phyloP scores from a whole-genome alignment of 257 asterid genomes.

The Eucommia ulmoides region DNA sequence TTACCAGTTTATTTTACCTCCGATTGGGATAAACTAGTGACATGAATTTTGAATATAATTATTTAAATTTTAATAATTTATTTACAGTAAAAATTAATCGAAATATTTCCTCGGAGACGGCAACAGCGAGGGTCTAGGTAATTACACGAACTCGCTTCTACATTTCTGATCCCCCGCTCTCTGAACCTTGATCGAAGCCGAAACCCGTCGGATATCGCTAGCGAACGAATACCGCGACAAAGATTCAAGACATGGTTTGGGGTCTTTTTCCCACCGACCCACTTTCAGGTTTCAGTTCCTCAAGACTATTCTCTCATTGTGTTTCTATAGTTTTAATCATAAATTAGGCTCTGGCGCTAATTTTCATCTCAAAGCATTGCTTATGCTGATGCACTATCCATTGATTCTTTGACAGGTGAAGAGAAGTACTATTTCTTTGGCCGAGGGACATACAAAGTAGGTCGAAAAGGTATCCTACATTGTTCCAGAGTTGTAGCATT shows the following conservation, averaged over 20 bases:
- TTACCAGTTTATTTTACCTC: no score
- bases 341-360: not conserved
- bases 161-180: no score
- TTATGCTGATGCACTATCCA: not conserved
- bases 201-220: not conserved
- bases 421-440: conserved; percentile 60
- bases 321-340: not conserved
- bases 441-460: conserved; percentile 77
- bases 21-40: no score
- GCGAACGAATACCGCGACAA: no score
- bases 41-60: no score
- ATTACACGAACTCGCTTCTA: no score
- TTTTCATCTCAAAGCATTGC: not conserved
- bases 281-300: conserved; percentile 44
- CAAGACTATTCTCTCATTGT: not conserved
- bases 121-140: no score
- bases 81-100: no score
- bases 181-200: not conserved
- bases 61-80: no score
- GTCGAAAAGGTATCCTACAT: conserved; percentile 60
- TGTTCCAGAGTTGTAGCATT: not conserved
- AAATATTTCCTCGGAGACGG: no score
- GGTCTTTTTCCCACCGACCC: conserved; percentile 81
- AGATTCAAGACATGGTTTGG: conserved; percentile 74
- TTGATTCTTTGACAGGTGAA: conserved; percentile 45